Conservation (phyloP, 345 rosid species). For the Moringa oleifera region DNA sequence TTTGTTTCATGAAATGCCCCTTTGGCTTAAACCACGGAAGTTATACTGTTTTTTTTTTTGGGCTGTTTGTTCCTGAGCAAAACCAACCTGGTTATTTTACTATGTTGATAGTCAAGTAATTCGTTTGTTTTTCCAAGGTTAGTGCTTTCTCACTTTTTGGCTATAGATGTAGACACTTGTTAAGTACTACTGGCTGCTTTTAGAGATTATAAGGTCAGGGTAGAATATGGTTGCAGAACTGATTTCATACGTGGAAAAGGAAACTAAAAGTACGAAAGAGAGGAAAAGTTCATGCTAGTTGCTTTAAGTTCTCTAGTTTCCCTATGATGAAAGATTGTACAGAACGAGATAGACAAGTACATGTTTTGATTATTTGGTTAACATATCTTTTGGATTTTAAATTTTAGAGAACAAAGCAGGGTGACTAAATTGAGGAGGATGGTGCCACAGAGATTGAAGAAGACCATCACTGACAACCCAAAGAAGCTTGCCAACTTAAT, state of each 20-base stretch:
- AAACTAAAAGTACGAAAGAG: not conserved
- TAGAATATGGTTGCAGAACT: not conserved
- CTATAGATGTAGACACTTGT: not conserved
- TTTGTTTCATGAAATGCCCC: constrained; percentile 28
- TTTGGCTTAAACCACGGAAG: too few species aligned
- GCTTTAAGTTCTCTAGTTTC: not conserved
- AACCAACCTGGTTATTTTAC: not conserved
- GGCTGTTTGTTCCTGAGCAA: too few species aligned
- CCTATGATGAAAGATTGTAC: too few species aligned
- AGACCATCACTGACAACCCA: constrained; percentile 58
- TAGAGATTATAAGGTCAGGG: not conserved
- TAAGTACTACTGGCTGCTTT: not conserved
- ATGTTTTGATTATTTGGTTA: not conserved
- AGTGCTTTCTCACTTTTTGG: constrained; percentile 2
- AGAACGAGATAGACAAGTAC: too few species aligned
- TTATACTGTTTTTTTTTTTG: too few species aligned
- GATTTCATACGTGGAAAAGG: not conserved
- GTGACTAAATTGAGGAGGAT: constrained; percentile 28
- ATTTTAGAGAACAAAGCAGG: constrained; percentile 7
- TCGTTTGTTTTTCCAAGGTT: not conserved
- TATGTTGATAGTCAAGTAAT: not conserved
- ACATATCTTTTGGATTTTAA: not conserved
- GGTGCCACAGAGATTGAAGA: constrained; percentile 74
- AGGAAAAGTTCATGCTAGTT: not conserved
- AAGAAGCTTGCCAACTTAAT: constrained; percentile 79